Evolutionary conservation across 2,329 filamentous ascomycete species (phyloP).

Genomic region (Hymenoscyphus infarciens): DNA sequence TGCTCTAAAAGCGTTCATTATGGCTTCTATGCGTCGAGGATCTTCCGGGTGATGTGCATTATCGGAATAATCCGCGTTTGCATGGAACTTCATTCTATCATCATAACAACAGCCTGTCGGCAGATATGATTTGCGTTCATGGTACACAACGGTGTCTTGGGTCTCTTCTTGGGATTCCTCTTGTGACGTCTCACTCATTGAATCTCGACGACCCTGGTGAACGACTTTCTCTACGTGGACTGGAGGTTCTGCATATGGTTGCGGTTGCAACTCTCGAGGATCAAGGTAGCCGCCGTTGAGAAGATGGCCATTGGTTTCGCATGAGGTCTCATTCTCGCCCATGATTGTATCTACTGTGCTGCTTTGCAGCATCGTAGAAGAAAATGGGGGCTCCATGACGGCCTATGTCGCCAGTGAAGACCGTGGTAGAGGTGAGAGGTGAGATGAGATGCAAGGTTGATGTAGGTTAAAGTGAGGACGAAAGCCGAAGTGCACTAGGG

Average conservation of each 20-base stretch:
- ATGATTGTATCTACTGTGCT: slow-evolving; percentile 25
- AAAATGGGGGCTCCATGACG: neutral
- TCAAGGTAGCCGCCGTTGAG: slow-evolving; percentile 28
- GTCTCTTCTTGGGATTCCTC: slow-evolving; percentile 14
- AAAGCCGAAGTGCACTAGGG: neutral
- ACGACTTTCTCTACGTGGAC: neutral
- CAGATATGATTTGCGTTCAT: slow-evolving; percentile 35
- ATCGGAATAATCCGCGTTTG: slow-evolving; percentile 71
- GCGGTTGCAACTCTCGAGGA: slow-evolving; percentile 22
- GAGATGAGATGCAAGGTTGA: neutral
- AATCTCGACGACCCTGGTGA: slow-evolving; percentile 6
- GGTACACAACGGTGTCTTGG: neutral
- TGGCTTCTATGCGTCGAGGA: slow-evolving; percentile 84
- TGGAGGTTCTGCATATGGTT: slow-evolving; percentile 16
- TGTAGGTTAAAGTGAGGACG: neutral
- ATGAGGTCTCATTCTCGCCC: slow-evolving; percentile 17
- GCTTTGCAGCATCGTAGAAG: slow-evolving; percentile 15
- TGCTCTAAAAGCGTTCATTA: slow-evolving; percentile 83
- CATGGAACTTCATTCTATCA: slow-evolving; percentile 91
- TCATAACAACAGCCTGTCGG: slow-evolving; percentile 85
- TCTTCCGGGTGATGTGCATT: slow-evolving; percentile 91
- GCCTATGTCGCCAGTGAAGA: neutral
- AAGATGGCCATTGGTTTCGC: slow-evolving; percentile 14
- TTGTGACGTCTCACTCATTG: slow-evolving; percentile 15
- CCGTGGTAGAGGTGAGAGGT: neutral